These are phyloP conservation scores for Trametes gibbosa DNA, from an alignment of 768 basidiomycete species.

Conservation along the genomic window DNA sequence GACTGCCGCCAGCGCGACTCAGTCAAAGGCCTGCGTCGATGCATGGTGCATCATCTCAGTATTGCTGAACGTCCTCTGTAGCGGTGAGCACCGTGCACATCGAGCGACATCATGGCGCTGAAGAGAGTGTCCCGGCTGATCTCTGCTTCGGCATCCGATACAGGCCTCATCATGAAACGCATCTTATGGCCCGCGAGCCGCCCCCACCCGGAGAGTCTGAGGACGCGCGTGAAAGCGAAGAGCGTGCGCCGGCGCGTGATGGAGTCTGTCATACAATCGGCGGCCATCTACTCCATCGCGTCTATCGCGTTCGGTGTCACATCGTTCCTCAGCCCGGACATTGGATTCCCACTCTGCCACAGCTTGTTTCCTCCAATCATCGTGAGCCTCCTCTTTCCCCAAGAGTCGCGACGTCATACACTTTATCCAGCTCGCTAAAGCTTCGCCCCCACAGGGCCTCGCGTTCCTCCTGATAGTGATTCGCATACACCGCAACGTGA, in stretches of 20 bases:
- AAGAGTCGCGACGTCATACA: background rate
- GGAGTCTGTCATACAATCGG: slow-evolving; percentile 10
- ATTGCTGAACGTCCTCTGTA: slow-evolving; percentile 15
- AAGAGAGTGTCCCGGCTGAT: too few species aligned
- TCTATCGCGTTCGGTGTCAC: slow-evolving; percentile 12
- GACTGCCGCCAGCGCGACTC: background rate
- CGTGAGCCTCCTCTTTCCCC: background rate
- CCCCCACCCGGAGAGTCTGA: background rate
- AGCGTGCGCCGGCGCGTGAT: slow-evolving; percentile 3
- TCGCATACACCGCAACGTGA: slow-evolving; percentile 7
- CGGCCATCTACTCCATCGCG: slow-evolving; percentile 11
- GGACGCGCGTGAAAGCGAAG: background rate
- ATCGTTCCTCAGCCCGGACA: slow-evolving; percentile 10
- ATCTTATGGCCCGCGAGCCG: slow-evolving; percentile 3
- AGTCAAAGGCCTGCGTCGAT: slow-evolving; percentile 4
- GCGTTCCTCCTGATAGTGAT: slow-evolving; percentile 13
- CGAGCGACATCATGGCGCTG: too few species aligned
- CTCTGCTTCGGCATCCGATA: background rate
- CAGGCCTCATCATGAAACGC: slow-evolving; percentile 11
- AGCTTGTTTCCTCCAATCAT: slow-evolving; percentile 8
- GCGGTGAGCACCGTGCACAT: slow-evolving; percentile 1
- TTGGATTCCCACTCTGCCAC: slow-evolving; percentile 13
- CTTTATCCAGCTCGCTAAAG: too few species aligned
- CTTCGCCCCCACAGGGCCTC: slow-evolving; percentile 5
- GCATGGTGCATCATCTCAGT: slow-evolving; percentile 11